Base-by-base conservation (phyloP, 1,139 yeast species). In the Suhomyces maxii region DNA sequence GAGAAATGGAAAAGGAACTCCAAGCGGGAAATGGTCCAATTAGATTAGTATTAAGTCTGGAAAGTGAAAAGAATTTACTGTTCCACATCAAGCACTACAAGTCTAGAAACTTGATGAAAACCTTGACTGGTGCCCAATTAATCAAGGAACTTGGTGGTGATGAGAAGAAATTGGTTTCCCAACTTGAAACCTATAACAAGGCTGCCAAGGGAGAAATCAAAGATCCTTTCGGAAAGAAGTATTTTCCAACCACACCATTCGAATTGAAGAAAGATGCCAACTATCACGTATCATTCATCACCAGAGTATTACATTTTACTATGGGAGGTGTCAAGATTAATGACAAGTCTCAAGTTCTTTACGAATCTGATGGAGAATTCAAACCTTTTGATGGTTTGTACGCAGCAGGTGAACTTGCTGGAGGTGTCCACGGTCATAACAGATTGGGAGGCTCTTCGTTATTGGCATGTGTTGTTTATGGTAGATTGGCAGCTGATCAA, bases 261-360 rank as follows among this genome's bases (percentile, higher is more conserved):
- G 65, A 63, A 64, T 71, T 62, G 48, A 52, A 58, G 9, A 48
- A 56, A 3, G 53, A 61, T 30, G 66, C 65, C 7, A 60, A 58
- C 23, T 75, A 69, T 54, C 79, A 77, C 56, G 80, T 79, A 28
- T 80, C 85, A 0, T 76, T 69, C 52, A 77, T 86, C 40, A 85
- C 93, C 2, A 82, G 95, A 36, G 95, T 87, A 2, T 79, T 88
- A 36, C 96, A 88, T 61, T 88, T 86, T 68, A 86, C 95, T 8
- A 85, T 87, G 90, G 95, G 96, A 33, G 95, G 96, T 38, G 84
- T 86, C 32, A 80, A 80, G 60, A 84, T 86, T 58, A 80, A 85
- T 58, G 77, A 73, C 39, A 65, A 73, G 41, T 69, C 86, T 0
- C 78, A 83, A 55, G 89, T 86, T 2, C 53, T 84, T 41, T 68